A percentile compares a stretch with the other conserved stretches of the same genome.
phyloP scores from a whole-genome alignment of 805 yeast species.

The Starmera amethionina region DNA sequence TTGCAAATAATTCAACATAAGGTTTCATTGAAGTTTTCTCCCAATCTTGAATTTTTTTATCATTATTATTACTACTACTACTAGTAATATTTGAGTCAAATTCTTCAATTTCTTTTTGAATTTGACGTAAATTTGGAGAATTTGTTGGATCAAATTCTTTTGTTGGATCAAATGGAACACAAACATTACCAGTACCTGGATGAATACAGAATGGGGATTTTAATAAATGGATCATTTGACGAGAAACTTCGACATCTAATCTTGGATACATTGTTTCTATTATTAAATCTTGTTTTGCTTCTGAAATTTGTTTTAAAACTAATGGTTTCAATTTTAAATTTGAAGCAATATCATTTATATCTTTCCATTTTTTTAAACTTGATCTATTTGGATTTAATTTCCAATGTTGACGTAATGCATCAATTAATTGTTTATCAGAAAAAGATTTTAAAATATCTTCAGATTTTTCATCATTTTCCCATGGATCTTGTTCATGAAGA shows the following conservation, averaged over 20 bases:
- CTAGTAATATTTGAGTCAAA: conserved; percentile 25
- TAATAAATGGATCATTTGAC: conserved; percentile 80
- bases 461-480: conserved; percentile 49
- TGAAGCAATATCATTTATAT: conserved; percentile 44
- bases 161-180: conserved; percentile 62
- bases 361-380: conserved; percentile 69
- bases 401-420: conserved; percentile 54
- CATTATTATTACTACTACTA: conserved; percentile 7
- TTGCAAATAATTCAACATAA: conserved; percentile 55
- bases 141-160: conserved; percentile 63
- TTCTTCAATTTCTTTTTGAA: conserved; percentile 55
- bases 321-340: conserved; percentile 25
- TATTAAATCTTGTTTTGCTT: conserved; percentile 74
- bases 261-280: conserved; percentile 81
- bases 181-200: conserved; percentile 90
- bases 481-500: conserved; percentile 79
- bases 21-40: conserved; percentile 65
- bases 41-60: conserved; percentile 28
- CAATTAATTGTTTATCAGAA: conserved; percentile 45
- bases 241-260: conserved; percentile 86
- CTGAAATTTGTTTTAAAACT: conserved; percentile 43
- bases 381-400: conserved; percentile 36
- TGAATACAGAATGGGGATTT: conserved; percentile 97
- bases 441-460: conserved; percentile 49
- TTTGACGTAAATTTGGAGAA: conserved; percentile 64